Base-by-base conservation (phyloP, 257 asterid species). In the Thymus quinquecostatus region DNA sequence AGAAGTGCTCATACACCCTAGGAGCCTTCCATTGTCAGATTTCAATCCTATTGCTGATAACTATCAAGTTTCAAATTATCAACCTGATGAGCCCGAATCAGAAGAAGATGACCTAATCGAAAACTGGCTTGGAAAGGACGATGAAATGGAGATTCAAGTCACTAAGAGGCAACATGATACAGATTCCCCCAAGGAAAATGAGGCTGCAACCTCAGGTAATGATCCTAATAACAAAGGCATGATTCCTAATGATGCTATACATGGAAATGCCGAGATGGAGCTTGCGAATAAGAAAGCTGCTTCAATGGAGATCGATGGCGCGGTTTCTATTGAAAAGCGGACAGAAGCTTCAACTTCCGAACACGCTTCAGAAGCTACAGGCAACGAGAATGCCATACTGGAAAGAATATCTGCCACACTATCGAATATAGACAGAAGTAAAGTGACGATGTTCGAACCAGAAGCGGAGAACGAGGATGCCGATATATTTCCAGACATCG, bases 1-100 rank as follows among this genome's bases (percentile, higher is more conserved):
- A 81, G 93, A 90, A 79, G 90, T 84, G 78, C 86, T 92, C 79
- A 79, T 86, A 72, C 97, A 88, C 81, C 97, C 92, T 8, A 80
- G 96, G 78, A 81, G 84, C 66, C 88, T 83, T 50, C 90, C 98
- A 27, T 34, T 79, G 63, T 21, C 72, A 70, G 89, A 87, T 78
- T 62, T 50, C 27, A 65, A 77, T 68, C 72, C 85, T 40, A 48
- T 57, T 10, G 40, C 10, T 6, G 68, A 76, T 43, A 75, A 76
- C 45, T 77, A 59, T 44, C 79, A 70, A 33, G 51, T 47, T 58
- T 60, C 74, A 56, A 49, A 73, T 8, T 79, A 77, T 71, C 84
- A 54, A 45, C 75, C 77, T 2, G 51, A 10, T 33, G 92, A 77
- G 74, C 77, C 83, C 48, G 89, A 78, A 64, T 77, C 83, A 8